These are phyloP conservation scores for Nosema muscidifuracis DNA, from an alignment of 371 early-diverging fungal genomes.

Conservation along the genomic window DNA sequence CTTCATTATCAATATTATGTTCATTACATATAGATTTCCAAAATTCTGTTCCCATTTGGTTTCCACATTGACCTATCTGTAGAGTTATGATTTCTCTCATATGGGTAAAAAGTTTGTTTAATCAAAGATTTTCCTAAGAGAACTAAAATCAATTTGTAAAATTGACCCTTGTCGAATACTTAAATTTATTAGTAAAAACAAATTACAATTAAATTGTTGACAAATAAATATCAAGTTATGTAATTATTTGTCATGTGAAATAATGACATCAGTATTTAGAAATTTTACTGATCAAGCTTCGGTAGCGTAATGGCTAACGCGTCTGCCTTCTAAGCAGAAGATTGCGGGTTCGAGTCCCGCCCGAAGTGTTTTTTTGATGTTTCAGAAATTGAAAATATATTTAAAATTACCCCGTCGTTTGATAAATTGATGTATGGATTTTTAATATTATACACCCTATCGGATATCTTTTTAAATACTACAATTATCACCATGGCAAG, in stretches of 20 bases:
- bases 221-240: too few relatives aligned
- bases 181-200: too few relatives aligned
- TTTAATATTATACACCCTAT: not conserved
- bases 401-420: too few relatives aligned
- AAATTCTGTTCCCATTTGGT: constrained; percentile 85
- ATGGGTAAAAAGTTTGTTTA: not conserved
- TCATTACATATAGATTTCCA: constrained; percentile 79
- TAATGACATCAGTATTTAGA: too few relatives aligned
- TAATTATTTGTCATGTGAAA: too few relatives aligned
- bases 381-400: too few relatives aligned
- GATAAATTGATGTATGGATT: not conserved
- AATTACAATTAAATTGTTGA: too few relatives aligned
- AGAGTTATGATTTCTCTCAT: constrained; percentile 78
- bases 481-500: not conserved
- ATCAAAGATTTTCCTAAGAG: too few relatives aligned
- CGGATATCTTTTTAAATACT: not conserved
- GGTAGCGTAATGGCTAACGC: constrained; percentile 29
- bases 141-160: too few relatives aligned
- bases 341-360: constrained; percentile 32
- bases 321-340: constrained; percentile 32
- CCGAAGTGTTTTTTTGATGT: constrained; percentile 12
- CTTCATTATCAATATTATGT: constrained; percentile 76
- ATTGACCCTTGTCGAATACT: too few relatives aligned
- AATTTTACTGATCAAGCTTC: too few relatives aligned
- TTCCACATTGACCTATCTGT: constrained; percentile 90